phyloP scores from a whole-genome alignment of 805 yeast genomes.

The Barnettozyma californica region DNA sequence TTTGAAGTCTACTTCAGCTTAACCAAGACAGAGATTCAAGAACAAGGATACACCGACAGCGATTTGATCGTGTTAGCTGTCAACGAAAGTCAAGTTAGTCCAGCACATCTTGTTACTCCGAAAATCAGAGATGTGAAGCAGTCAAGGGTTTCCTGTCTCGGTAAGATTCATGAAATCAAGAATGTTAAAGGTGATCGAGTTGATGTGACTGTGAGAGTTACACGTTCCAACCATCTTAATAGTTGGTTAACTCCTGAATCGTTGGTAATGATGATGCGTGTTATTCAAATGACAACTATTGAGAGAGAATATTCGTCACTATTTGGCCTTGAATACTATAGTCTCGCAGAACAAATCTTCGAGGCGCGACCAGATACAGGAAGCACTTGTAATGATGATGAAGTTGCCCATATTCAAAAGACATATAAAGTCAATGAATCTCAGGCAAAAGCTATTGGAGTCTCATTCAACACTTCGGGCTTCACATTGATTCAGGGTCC shows the following conservation, averaged over 20 bases:
- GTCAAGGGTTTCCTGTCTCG: slow-evolving; percentile 57
- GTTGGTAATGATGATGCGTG: slow-evolving; percentile 60
- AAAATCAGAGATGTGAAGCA: slow-evolving; percentile 30
- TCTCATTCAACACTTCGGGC: slow-evolving; percentile 63
- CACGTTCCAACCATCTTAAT: slow-evolving; percentile 40
- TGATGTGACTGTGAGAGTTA: slow-evolving; percentile 72
- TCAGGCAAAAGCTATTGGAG: slow-evolving; percentile 85
- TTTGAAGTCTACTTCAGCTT: slow-evolving; percentile 80
- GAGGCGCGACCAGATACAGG: slow-evolving; percentile 56
- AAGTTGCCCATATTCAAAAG: slow-evolving; percentile 38
- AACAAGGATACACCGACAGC: slow-evolving; percentile 59
- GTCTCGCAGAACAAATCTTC: slow-evolving; percentile 61
- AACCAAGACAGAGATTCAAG: slow-evolving; percentile 44
- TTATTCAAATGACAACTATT: slow-evolving; percentile 83
- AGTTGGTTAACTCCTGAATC: slow-evolving; percentile 56
- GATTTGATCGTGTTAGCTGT: slow-evolving; percentile 66
- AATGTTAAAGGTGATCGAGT: slow-evolving; percentile 56
- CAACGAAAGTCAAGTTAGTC: slow-evolving; percentile 16
- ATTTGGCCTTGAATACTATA: slow-evolving; percentile 77
- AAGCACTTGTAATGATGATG: slow-evolving; percentile 26
- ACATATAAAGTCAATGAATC: slow-evolving; percentile 70
- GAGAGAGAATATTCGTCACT: slow-evolving; percentile 90
- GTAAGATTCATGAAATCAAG: slow-evolving; percentile 72
- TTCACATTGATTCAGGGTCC: slow-evolving; percentile 96
- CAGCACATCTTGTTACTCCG: slow-evolving; percentile 3